Conservation (phyloP, 2,329 filamentous ascomycete genomes). For the Arachnopeziza araneosa region DNA sequence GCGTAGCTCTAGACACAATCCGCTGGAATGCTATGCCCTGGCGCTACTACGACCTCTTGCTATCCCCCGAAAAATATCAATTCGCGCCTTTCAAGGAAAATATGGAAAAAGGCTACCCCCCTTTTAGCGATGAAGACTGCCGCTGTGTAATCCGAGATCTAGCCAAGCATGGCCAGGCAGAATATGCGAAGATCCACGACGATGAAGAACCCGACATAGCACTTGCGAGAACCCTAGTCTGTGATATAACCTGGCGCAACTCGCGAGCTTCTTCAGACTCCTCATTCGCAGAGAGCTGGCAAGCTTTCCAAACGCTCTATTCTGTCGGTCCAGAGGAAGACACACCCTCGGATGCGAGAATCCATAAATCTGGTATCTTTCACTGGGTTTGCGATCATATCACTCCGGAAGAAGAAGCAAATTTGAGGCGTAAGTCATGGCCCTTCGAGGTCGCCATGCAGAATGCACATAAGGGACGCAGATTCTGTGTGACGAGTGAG, state of each 20-base stretch:
- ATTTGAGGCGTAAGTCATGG: neutral
- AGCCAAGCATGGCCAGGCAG: too few species aligned
- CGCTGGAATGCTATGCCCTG: neutral
- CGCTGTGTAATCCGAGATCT: neutral
- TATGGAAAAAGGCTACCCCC: neutral
- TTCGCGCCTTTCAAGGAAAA: neutral
- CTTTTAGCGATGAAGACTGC: neutral
- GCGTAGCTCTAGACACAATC: neutral
- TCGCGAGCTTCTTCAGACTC: neutral
- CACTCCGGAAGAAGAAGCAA: neutral
- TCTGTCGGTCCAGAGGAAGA: neutral
- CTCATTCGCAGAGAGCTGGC: neutral
- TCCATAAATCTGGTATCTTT: neutral
- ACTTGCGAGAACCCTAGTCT: neutral
- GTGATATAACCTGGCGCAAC: neutral
- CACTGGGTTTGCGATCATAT: constrained; percentile 1
- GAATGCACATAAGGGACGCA: constrained; percentile 1
- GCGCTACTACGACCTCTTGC: neutral
- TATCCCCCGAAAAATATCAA: neutral
- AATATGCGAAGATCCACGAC: neutral
- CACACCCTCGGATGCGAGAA: neutral
- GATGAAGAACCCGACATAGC: neutral
- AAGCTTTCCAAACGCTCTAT: neutral
- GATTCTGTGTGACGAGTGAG: constrained; percentile 1
- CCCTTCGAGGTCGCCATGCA: neutral